phyloP scores from a whole-genome alignment of 2,329 filamentous ascomycete genomes.

The Fusarium nurragi region DNA sequence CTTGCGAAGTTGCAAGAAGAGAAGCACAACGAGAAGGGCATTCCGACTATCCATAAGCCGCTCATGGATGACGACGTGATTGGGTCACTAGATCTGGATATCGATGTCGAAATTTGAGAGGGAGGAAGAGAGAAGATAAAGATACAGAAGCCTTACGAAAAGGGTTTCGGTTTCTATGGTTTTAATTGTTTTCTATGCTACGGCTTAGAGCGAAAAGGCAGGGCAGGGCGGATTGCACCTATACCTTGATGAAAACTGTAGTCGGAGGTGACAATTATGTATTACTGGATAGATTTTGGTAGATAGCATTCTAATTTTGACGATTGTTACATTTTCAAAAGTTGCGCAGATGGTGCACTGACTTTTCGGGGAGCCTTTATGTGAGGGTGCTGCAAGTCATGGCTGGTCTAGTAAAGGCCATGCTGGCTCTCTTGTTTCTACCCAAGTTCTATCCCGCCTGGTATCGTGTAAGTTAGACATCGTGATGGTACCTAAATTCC shows the following conservation, averaged over 20 bases:
- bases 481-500: not conserved
- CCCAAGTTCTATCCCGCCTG: not conserved
- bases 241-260: not conserved
- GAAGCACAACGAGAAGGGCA: conserved; percentile 64
- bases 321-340: not conserved
- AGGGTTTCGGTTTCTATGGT: conserved; percentile 9
- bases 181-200: not conserved
- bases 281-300: conserved; percentile 18
- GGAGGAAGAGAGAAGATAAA: not conserved
- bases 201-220: conserved; percentile 19
- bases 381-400: not conserved
- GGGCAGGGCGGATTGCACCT: conserved; percentile 15
- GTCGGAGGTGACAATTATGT: not conserved
- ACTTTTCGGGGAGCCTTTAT: not conserved
- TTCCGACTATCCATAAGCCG: conserved; percentile 78
- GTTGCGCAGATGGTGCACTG: not conserved
- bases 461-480: not conserved
- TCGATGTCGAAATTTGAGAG: conserved; percentile 84
- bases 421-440: not conserved
- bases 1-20: conserved; percentile 64
- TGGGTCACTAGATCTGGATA: conserved; percentile 85
- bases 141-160: conserved; percentile 10
- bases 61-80: conserved; percentile 94
- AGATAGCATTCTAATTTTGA: conserved; percentile 1
- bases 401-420: not conserved